Evolutionary conservation across 2,329 filamentous ascomycete genomes (phyloP).

Genomic region (Ceratocystis colombiana): DNA sequence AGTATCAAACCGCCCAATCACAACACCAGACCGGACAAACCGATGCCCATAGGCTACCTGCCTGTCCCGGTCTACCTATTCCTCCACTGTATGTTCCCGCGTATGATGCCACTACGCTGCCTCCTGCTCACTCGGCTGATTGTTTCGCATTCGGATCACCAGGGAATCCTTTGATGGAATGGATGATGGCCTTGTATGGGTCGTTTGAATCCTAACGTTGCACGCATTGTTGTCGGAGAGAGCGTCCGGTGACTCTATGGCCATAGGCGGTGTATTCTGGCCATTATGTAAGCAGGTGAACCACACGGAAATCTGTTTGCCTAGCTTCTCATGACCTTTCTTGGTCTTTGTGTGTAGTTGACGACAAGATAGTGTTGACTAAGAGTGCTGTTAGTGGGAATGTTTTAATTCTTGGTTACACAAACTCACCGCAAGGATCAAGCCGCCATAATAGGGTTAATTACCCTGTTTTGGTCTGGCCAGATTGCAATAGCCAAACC

Average conservation of each 20-base stretch:
- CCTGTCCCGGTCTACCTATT: background rate
- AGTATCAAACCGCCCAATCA: background rate
- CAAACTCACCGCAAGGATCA: background rate
- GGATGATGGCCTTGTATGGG: background rate
- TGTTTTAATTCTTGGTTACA: background rate
- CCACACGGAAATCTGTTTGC: background rate
- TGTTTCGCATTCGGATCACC: background rate
- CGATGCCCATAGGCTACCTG: background rate
- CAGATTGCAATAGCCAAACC: constrained; percentile 7
- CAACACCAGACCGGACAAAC: background rate
- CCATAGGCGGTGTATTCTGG: background rate
- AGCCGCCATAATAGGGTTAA: background rate
- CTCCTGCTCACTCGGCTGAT: background rate
- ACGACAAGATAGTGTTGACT: background rate
- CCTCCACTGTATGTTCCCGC: background rate
- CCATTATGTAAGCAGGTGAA: background rate
- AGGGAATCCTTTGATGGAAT: background rate
- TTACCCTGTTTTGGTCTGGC: background rate
- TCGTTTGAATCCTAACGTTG: background rate
- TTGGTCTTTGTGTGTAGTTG: background rate
- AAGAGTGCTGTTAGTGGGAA: too few relatives aligned
- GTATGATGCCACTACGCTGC: background rate
- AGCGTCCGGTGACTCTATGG: background rate
- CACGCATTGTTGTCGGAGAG: background rate
- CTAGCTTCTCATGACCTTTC: background rate